Percentiles rank a stretch among this genome's conserved stretches.
These are phyloP conservation scores for Pseudogymnoascus sp. DNA, from an alignment of 2,329 filamentous ascomycete species.

Conservation along the genomic window DNA sequence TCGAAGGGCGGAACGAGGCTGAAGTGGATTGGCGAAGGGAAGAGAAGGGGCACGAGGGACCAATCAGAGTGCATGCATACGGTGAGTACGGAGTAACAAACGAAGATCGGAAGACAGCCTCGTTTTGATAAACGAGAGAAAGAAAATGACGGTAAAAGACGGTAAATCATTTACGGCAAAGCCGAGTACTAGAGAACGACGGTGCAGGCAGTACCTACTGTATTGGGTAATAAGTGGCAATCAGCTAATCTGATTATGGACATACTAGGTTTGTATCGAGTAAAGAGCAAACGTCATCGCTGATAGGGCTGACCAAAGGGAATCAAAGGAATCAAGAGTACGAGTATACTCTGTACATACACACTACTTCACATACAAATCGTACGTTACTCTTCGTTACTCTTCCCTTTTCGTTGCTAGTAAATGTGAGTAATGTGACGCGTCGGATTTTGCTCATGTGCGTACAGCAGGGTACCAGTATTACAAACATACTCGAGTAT, in stretches of 20 bases:
- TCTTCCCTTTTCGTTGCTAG: neutral
- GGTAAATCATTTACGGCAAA: neutral
- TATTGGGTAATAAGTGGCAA: neutral
- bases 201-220: neutral
- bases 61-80: neutral
- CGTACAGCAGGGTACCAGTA: neutral
- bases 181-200: neutral
- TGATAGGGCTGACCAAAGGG: neutral
- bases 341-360: neutral
- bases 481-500: neutral
- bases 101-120: neutral
- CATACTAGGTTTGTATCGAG: neutral
- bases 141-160: neutral
- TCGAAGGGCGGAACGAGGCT: neutral
- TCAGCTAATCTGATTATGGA: neutral
- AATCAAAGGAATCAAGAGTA: neutral
- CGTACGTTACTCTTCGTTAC: neutral
- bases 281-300: neutral
- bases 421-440: neutral
- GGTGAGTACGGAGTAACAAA: neutral
- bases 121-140: neutral
- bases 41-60: too few relatives aligned
- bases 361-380: neutral
- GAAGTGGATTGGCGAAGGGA: neutral
- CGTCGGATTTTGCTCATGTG: slow-evolving; percentile 1